These are phyloP conservation scores for Tolypocladium ovalisporum DNA, from an alignment of 2,329 filamentous ascomycete genomes.

Conservation along the genomic window DNA sequence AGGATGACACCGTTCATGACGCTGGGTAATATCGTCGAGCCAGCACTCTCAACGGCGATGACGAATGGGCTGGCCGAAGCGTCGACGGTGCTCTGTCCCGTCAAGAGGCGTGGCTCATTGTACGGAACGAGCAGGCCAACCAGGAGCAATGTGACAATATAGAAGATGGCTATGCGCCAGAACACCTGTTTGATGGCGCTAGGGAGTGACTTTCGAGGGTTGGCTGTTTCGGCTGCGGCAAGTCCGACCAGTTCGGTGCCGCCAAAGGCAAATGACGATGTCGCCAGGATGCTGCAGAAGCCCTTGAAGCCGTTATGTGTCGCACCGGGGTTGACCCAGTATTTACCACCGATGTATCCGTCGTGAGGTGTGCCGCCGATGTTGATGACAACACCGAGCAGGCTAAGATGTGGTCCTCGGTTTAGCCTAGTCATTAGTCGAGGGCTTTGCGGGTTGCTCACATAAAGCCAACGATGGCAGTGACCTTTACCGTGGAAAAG, in stretches of 20 bases:
- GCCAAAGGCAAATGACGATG: slow-evolving; percentile 64
- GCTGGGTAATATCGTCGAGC: slow-evolving; percentile 69
- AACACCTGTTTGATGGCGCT: slow-evolving; percentile 89
- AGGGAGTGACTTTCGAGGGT: slow-evolving; percentile 70
- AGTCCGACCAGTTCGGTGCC: slow-evolving; percentile 69
- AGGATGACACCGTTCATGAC: slow-evolving; percentile 95
- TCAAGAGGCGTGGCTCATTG: slow-evolving; percentile 51
- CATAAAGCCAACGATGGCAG: slow-evolving; percentile 83
- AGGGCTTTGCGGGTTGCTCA: slow-evolving; percentile 27
- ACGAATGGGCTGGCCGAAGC: slow-evolving; percentile 81
- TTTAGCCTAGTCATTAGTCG: background rate
- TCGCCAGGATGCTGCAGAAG: slow-evolving; percentile 66
- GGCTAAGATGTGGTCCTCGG: slow-evolving; percentile 28
- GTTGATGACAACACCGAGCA: slow-evolving; percentile 78
- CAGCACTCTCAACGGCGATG: slow-evolving; percentile 78
- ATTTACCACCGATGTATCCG: slow-evolving; percentile 69
- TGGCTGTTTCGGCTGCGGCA: slow-evolving; percentile 65
- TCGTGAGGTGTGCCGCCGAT: slow-evolving; percentile 64
- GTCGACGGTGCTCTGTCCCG: slow-evolving; percentile 44
- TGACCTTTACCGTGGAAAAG: slow-evolving; percentile 77
- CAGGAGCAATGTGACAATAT: slow-evolving; percentile 69
- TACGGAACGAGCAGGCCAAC: slow-evolving; percentile 77
- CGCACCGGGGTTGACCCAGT: slow-evolving; percentile 70
- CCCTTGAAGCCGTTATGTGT: slow-evolving; percentile 78
- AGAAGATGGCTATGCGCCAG: slow-evolving; percentile 88